A percentile compares a stretch with the other conserved stretches of the same genome.
Evolutionary conservation across 2,329 filamentous ascomycete genomes (phyloP).

Genomic region (Tolypocladium pustulatum): DNA sequence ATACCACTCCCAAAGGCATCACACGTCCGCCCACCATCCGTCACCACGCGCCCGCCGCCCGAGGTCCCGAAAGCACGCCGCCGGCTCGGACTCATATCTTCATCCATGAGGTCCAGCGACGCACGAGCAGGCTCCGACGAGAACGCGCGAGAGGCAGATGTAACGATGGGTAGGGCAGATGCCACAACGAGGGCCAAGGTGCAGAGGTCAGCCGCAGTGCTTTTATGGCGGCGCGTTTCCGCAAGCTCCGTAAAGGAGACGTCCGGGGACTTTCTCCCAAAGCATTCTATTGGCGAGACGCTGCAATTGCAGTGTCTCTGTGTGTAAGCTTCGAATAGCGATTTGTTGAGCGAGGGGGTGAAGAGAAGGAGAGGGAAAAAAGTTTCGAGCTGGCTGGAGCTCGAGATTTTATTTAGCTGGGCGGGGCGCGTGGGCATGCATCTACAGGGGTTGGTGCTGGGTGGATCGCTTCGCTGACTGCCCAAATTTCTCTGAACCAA

Average conservation of each 20-base stretch:
- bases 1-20: slow-evolving; percentile 32
- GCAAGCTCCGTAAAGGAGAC: slow-evolving; percentile 46
- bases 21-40: slow-evolving; percentile 34
- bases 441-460: slow-evolving; percentile 6
- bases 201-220: slow-evolving; percentile 82
- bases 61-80: slow-evolving; percentile 8
- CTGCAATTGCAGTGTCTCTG: slow-evolving; percentile 44
- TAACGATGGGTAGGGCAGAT: slow-evolving; percentile 32
- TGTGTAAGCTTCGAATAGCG: slow-evolving; percentile 99
- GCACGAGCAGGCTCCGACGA: slow-evolving; percentile 22
- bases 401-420: slow-evolving; percentile 15
- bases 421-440: slow-evolving; percentile 9
- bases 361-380: slow-evolving; percentile 21
- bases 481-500: slow-evolving; percentile 11
- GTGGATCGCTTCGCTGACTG: not conserved
- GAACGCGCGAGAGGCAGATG: slow-evolving; percentile 20
- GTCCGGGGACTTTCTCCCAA: slow-evolving; percentile 99
- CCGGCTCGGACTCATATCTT: slow-evolving; percentile 73
- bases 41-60: slow-evolving; percentile 8
- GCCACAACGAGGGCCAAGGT: slow-evolving; percentile 39
- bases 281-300: slow-evolving; percentile 45
- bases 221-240: slow-evolving; percentile 99
- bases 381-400: slow-evolving; percentile 1
- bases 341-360: slow-evolving; percentile 95
- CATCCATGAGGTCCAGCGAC: slow-evolving; percentile 52